phyloP scores from a whole-genome alignment of 2,329 filamentous ascomycete species.

The Grosmannia serpens region DNA sequence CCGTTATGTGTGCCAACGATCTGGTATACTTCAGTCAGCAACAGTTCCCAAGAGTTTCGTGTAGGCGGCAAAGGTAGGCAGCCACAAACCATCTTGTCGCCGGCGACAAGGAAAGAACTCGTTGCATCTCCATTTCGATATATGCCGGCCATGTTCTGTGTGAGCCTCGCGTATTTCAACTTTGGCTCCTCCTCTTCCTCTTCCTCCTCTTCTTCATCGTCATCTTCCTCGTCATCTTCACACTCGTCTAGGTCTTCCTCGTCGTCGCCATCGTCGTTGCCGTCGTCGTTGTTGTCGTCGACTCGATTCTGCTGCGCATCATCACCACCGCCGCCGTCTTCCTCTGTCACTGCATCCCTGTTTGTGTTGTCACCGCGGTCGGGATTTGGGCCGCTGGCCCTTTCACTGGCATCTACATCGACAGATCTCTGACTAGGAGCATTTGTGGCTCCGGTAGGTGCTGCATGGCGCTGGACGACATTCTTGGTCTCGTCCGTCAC shows the following conservation, averaged over 20 bases:
- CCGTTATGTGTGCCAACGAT: constrained; percentile 93
- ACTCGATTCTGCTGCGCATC: too few relatives aligned
- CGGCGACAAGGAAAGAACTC: constrained; percentile 77
- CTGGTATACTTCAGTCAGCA: constrained; percentile 29
- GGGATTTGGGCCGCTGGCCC: too few relatives aligned
- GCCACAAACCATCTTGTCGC: constrained; percentile 81
- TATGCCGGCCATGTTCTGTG: constrained; percentile 63
- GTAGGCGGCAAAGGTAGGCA: not conserved
- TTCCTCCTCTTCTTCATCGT: constrained; percentile 56
- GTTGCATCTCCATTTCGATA: constrained; percentile 95
- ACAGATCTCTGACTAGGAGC: too few relatives aligned
- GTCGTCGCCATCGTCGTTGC: constrained; percentile 5
- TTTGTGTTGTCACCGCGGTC: too few relatives aligned
- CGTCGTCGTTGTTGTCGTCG: too few relatives aligned
- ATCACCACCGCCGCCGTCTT: too few relatives aligned
- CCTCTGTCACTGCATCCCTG: too few relatives aligned
- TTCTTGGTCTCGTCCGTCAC: constrained; percentile 7
- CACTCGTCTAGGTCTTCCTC: constrained; percentile 18
- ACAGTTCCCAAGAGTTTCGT: not conserved
- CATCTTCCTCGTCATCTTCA: constrained; percentile 35
- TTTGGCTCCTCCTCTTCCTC: constrained; percentile 89
- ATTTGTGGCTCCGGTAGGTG: too few relatives aligned
- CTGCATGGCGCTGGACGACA: too few relatives aligned
- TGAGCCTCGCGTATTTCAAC: constrained; percentile 85
- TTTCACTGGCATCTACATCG: too few relatives aligned